Evolutionary conservation across 2,329 filamentous ascomycete genomes (phyloP).

Genomic region (Dothistroma pini): DNA sequence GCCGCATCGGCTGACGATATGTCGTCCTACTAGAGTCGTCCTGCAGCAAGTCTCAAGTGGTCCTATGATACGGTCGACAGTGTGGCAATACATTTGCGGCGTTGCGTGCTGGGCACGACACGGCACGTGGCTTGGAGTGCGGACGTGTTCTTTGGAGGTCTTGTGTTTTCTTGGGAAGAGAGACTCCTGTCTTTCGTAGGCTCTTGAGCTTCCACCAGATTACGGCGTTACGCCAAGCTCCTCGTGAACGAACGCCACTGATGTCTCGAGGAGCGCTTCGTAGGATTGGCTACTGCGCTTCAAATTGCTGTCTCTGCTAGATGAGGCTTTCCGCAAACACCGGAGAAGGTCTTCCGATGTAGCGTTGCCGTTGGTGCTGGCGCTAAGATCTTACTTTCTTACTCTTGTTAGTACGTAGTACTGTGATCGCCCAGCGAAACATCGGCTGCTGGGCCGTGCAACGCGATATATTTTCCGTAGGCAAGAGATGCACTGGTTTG

Average conservation of each 20-base stretch:
- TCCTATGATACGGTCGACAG: not conserved
- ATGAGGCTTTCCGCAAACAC: not conserved
- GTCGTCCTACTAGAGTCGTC: not conserved
- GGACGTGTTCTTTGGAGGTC: not conserved
- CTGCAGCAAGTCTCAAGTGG: not conserved
- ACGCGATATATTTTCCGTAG: not conserved
- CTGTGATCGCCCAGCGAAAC: not conserved
- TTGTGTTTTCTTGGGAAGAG: not conserved
- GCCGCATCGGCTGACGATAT: constrained; percentile 9
- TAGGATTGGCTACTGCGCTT: not conserved
- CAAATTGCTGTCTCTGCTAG: not conserved
- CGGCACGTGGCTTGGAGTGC: not conserved
- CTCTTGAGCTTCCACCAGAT: not conserved
- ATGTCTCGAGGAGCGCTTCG: not conserved
- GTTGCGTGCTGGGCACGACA: not conserved
- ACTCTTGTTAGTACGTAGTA: not conserved
- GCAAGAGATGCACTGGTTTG: not conserved
- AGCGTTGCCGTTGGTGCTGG: not conserved
- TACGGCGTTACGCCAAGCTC: not conserved
- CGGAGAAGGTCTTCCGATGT: not conserved
- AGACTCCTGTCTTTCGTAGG: not conserved
- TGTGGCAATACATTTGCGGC: not conserved
- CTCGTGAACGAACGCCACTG: not conserved
- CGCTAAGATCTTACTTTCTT: not conserved
- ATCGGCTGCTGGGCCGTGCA: not conserved